Base-by-base conservation (phyloP, 2,329 filamentous ascomycete genomes). In the Fonsecaea pedrosoi region DNA sequence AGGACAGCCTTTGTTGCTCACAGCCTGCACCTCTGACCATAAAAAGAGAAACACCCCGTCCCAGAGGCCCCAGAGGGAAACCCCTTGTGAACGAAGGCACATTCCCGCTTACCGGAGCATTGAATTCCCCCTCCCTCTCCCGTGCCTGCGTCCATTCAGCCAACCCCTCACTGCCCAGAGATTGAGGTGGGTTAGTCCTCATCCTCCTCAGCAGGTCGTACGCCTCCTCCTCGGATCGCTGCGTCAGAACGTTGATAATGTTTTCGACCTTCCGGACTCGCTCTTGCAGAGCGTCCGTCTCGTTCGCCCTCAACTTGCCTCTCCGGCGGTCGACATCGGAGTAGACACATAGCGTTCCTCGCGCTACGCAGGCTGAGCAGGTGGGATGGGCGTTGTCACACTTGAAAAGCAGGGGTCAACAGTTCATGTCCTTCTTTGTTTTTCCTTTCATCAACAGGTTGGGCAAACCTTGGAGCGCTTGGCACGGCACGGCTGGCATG, bases 401-500 rank as follows among this genome's bases (percentile, higher is more conserved):
- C 64, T 66, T 45, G 34, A 13, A 40, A 35, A n/a, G n/a, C 4
- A 18, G 10, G 54, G 21, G 15, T 21, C 55, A 55, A 56, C 9
- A 12, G 25, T 35, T 35, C 42, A 50, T 50, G 13, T 50, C 9
- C 13, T 38, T 25, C 8, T 21, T 38, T 38, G 8, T 37, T 53
- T 32, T 42, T 32, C 21, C 12, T 10, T 5, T 34, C 21, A 3
- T 35, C 32, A 18, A 10, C 13, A 7, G 18, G 18, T 50, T 12
- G 35, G 54, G 10, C 35, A 37, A 54, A 59, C 63, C 63, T 65
- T 65, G 38, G 63, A 65, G 15, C 63, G 57, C 34, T 59, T 61
- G 53, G 54, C 50, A 18, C 63, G 63, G 37, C 63, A 65, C 38
- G 63, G 35, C 18, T 65, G 57, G 25, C 63, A 65, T 21, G 63